Evolutionary conservation across 129 eudicot genomes (phyloP), one percentile per base, ranked within the genome.

Genomic region (Pulicaria dysenterica): DNA sequence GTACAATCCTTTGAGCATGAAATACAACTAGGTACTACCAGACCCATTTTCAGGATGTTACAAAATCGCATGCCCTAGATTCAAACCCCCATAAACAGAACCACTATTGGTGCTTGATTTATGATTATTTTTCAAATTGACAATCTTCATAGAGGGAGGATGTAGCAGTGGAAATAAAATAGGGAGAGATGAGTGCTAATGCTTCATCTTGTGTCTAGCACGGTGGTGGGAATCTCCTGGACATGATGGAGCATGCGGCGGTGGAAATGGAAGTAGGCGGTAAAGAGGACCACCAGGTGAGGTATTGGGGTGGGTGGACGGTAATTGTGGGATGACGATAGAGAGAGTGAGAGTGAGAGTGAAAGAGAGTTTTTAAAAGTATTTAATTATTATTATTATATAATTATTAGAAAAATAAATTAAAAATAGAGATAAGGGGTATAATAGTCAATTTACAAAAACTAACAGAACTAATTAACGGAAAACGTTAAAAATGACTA

Each of bases 141-240:
- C 45, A 53, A 47, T 60, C 40, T 74, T 53, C 37, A 74, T 1
- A 61, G 43, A 7, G 8, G 5, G 15, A 55, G 65, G 56, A 43
- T n/a, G n/a, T n/a, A n/a, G n/a, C n/a, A n/a, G n/a, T n/a, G n/a
- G n/a, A n/a, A n/a, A n/a, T 67, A 5, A 43, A 64, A 64, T 93
- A 93, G 43, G 90, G 83, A n/a, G 87, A 92, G 81, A 93, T 87
- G 10, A 93, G 73, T 6, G 88, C 89, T 34, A 88, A 48, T n/a
- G 98, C 86, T 62, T 93, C 98, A 16, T 87, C 96, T 54, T 90
- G 96, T 4, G 95, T 82, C 98, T 96, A 93, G 84, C 96, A 93
- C 66, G 95, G 96, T 70, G 96, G 95, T 6, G 98, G 98, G 45
- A 93, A 90, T 34, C 79, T 74, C 49, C 95, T 77, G 19, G 2